Percentiles rank a stretch among this genome's conserved stretches.
These are phyloP conservation scores for Drechslerella coelobrocha DNA, from an alignment of 2,329 filamentous ascomycete genomes.

Conservation along the genomic window DNA sequence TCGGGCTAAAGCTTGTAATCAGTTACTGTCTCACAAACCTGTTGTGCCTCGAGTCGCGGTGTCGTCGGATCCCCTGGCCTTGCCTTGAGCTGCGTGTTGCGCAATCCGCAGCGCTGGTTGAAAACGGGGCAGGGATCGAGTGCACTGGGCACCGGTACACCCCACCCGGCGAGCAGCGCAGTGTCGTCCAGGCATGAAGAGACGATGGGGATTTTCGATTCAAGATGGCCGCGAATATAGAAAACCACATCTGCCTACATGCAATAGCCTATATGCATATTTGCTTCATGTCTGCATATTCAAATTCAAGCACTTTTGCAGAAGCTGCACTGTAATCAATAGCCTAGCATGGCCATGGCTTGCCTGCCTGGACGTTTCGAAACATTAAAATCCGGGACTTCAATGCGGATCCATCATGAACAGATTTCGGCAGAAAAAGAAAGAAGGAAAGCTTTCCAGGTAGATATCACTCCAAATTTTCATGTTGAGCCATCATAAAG, in stretches of 20 bases:
- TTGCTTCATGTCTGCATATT: too few relatives aligned
- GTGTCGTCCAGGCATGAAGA: slow-evolving; percentile 21
- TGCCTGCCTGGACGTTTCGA: not conserved
- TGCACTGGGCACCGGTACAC: slow-evolving; percentile 28
- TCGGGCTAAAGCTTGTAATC: slow-evolving; percentile 40
- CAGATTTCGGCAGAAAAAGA: not conserved
- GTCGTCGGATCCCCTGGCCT: slow-evolving; percentile 10
- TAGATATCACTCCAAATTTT: too few relatives aligned
- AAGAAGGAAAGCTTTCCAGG: too few relatives aligned
- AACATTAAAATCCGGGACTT: not conserved
- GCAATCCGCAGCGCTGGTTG: slow-evolving; percentile 34
- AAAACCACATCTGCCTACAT: not conserved
- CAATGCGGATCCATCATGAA: not conserved
- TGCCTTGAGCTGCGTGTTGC: slow-evolving; percentile 25
- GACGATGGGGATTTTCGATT: slow-evolving; percentile 27
- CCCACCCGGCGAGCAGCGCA: slow-evolving; percentile 3
- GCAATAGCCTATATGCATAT: too few relatives aligned
- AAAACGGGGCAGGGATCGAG: slow-evolving; percentile 28
- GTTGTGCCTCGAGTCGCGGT: slow-evolving; percentile 22
- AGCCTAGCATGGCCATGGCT: not conserved
- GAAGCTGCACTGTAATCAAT: not conserved
- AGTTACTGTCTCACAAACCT: slow-evolving; percentile 36
- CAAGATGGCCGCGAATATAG: not conserved
- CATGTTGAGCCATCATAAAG: too few relatives aligned
- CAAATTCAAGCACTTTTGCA: not conserved